phyloP scores from a whole-genome alignment of 805 yeast genomes.

The Dipodascus geniculatus region DNA sequence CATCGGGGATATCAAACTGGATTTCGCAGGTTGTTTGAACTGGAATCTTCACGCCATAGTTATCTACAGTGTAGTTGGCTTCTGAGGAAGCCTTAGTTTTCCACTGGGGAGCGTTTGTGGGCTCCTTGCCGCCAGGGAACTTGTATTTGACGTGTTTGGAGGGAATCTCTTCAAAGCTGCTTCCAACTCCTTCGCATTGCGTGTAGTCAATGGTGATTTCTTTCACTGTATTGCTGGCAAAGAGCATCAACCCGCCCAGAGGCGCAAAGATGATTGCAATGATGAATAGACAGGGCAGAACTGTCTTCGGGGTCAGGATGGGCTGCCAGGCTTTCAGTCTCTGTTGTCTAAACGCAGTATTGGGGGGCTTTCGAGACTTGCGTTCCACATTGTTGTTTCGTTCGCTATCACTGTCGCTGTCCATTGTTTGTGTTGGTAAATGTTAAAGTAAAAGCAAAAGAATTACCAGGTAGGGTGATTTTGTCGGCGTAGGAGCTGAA shows the following conservation, averaged over 20 bases:
- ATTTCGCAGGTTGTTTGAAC: slow-evolving; percentile 42
- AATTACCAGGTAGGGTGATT: too few species aligned
- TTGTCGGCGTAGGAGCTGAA: too few species aligned
- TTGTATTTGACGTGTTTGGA: slow-evolving; percentile 44
- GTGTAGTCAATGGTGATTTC: slow-evolving; percentile 66
- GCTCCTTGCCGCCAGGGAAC: slow-evolving; percentile 37
- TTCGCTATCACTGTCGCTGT: slow-evolving; percentile 24
- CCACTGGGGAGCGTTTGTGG: slow-evolving; percentile 51
- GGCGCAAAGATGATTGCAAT: slow-evolving; percentile 79
- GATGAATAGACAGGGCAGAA: slow-evolving; percentile 67
- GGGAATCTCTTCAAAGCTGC: slow-evolving; percentile 43
- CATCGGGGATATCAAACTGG: slow-evolving; percentile 60
- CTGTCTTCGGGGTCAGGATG: slow-evolving; percentile 82
- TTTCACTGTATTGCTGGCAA: slow-evolving; percentile 71
- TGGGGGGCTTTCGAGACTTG: slow-evolving; percentile 31
- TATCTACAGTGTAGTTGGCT: slow-evolving; percentile 26
- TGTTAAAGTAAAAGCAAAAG: not conserved
- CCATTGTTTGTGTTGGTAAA: too few species aligned
- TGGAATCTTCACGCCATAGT: slow-evolving; percentile 7
- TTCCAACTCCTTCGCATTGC: slow-evolving; percentile 40
- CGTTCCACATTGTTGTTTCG: slow-evolving; percentile 20
- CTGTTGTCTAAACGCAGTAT: slow-evolving; percentile 40
- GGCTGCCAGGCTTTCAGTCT: slow-evolving; percentile 71
- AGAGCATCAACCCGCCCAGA: slow-evolving; percentile 73
- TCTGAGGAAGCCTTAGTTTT: slow-evolving; percentile 27